Base-by-base conservation (phyloP, 805 yeast genomes). In the Saccharomycopsis fibuligera region DNA sequence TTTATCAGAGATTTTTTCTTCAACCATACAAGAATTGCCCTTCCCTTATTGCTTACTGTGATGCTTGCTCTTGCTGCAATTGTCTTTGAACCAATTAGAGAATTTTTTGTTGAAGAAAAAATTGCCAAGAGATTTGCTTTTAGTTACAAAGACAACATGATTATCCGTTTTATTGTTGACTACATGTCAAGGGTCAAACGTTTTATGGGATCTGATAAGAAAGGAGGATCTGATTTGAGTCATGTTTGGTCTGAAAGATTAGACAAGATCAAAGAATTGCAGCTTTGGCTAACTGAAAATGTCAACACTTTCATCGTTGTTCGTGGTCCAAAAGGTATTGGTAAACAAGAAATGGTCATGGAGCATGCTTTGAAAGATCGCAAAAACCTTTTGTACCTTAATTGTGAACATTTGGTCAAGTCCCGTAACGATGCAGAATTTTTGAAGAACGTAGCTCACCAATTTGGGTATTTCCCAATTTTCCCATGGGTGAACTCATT, bases 281-380 rank as follows among this genome's bases (percentile, higher is more conserved):
- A 74, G 55, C 68, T 85, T 56, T 86, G 95, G 93, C 68, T 93
- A 4, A 81, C 79, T 50, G 99, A 93, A 62, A 90, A 89, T 54
- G 80, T 81, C n/a, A 83, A 85, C 62, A 87, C 97, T 1, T 93
- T 89, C 61, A 89, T 91, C 23, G 79, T 93, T 2, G 81, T 93
- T 2, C 78, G 82, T 54, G 99, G 99, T 10, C 98, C 99, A 4
- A 75, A 87, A 55, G 99, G 99, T 4, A 81, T 95, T n/a, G 99
- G 98, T 21, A 91, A 93, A 58, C 76, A 81, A 51, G 91, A 81
- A 51, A 67, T 88, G 51, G 89, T 91, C 3, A 66, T 83, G 60
- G 79, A 79, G 39, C 79, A 82, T 58, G 81, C 84, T 1, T 68
- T 87, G 40, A 67, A 71, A 42, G 78, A 72, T 25, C 76, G 89